Conservation (phyloP, 371 early-diverging fungal species). For the Cokeromyces recurvatus region DNA sequence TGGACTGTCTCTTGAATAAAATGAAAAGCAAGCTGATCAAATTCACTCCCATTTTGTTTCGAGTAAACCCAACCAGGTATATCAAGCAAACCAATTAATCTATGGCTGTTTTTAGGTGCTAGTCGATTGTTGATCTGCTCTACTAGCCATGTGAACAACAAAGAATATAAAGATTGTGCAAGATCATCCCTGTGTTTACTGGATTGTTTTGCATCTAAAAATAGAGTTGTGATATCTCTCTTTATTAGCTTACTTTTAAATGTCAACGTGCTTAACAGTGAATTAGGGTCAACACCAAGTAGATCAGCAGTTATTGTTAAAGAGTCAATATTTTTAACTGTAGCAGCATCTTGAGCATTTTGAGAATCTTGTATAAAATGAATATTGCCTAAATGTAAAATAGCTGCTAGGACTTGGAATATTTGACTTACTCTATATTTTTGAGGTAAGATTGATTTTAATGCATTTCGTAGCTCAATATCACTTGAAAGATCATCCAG, state of each 20-base stretch:
- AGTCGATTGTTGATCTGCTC: slow-evolving; percentile 81
- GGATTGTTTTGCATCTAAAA: slow-evolving; percentile 71
- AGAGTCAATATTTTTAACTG: slow-evolving; percentile 62
- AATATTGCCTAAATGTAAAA: slow-evolving; percentile 87
- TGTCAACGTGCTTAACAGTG: slow-evolving; percentile 74
- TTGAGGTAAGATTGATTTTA: slow-evolving; percentile 77
- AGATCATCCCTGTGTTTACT: slow-evolving; percentile 71
- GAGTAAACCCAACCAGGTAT: slow-evolving; percentile 43
- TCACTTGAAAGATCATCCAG: slow-evolving; percentile 58
- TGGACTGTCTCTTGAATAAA: slow-evolving; percentile 80
- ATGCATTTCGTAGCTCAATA: slow-evolving; percentile 61
- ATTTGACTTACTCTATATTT: slow-evolving; percentile 72
- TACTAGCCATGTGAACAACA: slow-evolving; percentile 80
- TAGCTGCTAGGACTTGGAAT: slow-evolving; percentile 82
- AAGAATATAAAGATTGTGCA: slow-evolving; percentile 72
- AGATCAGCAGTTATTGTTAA: slow-evolving; percentile 74
- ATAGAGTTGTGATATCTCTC: slow-evolving; percentile 81
- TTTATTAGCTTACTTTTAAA: slow-evolving; percentile 77
- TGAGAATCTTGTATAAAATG: slow-evolving; percentile 66
- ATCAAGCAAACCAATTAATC: slow-evolving; percentile 68
- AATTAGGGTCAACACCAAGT: slow-evolving; percentile 74
- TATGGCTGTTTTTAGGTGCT: slow-evolving; percentile 53
- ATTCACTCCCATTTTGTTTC: slow-evolving; percentile 19
- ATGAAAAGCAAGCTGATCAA: slow-evolving; percentile 74
- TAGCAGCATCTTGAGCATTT: slow-evolving; percentile 63